A percentile compares a stretch with the other conserved stretches of the same genome.
Evolutionary conservation across 2,329 filamentous ascomycete species (phyloP).

Genomic region (Sporothrix sp.): DNA sequence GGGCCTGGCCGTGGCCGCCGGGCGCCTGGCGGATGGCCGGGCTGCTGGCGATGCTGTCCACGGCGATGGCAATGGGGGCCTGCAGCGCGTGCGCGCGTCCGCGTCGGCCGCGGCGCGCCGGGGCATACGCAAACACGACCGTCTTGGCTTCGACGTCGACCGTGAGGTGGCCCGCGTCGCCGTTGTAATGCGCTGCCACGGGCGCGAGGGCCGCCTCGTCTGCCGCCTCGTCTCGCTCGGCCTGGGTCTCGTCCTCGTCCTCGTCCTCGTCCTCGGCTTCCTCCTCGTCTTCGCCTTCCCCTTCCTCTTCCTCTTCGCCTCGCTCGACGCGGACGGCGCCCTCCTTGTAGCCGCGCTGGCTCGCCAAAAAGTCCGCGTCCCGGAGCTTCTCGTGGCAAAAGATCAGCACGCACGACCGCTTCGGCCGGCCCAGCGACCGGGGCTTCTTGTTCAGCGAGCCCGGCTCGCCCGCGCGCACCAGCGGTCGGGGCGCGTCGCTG

Average conservation of each 20-base stretch:
- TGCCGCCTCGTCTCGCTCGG: background rate
- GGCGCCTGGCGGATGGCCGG: conserved; percentile 19
- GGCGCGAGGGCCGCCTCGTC: background rate
- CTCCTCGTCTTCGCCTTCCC: background rate
- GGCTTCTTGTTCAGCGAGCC: conserved; percentile 21
- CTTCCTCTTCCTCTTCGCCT: background rate
- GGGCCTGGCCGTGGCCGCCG: conserved; percentile 18
- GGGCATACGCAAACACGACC: conserved; percentile 18
- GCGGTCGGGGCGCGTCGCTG: background rate
- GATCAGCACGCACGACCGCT: conserved; percentile 24
- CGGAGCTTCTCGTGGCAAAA: conserved; percentile 24
- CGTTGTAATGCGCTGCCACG: conserved; percentile 14
- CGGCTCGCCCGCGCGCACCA: conserved; percentile 21
- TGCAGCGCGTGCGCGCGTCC: no score
- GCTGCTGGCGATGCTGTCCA: conserved; percentile 17
- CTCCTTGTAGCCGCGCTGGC: conserved; percentile 5
- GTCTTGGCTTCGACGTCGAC: conserved; percentile 11
- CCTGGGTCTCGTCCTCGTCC: background rate
- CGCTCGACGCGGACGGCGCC: background rate
- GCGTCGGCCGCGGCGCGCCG: background rate
- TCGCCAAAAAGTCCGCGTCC: conserved; percentile 11
- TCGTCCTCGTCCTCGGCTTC: background rate
- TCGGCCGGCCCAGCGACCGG: conserved; percentile 23
- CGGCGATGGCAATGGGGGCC: conserved; percentile 18
- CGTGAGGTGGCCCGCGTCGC: conserved; percentile 18